phyloP scores from a whole-genome alignment of 140 eudicot species.

The Anethum foeniculum region DNA sequence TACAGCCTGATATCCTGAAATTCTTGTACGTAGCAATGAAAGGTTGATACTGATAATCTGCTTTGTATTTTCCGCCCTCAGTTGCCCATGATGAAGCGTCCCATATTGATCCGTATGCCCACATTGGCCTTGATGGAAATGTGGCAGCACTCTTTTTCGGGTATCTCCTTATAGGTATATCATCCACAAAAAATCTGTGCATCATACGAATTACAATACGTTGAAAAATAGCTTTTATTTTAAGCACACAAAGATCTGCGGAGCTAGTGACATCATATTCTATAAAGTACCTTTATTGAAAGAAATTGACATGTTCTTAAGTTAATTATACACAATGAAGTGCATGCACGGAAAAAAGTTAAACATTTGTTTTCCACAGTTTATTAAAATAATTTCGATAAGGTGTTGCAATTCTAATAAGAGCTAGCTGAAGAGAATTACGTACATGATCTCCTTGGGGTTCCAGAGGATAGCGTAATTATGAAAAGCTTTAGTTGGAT shows the following conservation, averaged over 20 bases:
- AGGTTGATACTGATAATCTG: conserved; percentile 31
- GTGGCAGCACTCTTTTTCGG: conserved; percentile 26
- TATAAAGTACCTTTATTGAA: neutral
- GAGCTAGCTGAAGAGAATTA: neutral
- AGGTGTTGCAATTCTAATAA: too few species aligned
- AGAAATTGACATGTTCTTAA: neutral
- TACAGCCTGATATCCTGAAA: conserved; percentile 32
- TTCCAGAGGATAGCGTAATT: conserved; percentile 32
- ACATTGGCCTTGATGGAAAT: conserved; percentile 35
- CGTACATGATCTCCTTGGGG: conserved; percentile 31
- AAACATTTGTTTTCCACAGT: too few species aligned
- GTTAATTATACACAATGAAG: neutral
- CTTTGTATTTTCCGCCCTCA: conserved; percentile 32
- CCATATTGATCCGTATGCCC: conserved; percentile 33
- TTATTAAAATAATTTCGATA: neutral
- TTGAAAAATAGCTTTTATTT: neutral
- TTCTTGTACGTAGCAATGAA: conserved; percentile 29
- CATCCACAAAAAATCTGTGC: conserved; percentile 35
- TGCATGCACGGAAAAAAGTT: neutral
- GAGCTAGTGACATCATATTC: too few species aligned
- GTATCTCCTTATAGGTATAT: conserved; percentile 34
- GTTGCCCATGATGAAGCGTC: conserved; percentile 20
- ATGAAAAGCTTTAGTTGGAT: conserved; percentile 27
- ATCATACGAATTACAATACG: neutral
- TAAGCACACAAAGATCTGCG: too few species aligned